Evolutionary conservation across 352 stramenopile genomes (phyloP).

Genomic region (Globisporangium cylindrosporum): DNA sequence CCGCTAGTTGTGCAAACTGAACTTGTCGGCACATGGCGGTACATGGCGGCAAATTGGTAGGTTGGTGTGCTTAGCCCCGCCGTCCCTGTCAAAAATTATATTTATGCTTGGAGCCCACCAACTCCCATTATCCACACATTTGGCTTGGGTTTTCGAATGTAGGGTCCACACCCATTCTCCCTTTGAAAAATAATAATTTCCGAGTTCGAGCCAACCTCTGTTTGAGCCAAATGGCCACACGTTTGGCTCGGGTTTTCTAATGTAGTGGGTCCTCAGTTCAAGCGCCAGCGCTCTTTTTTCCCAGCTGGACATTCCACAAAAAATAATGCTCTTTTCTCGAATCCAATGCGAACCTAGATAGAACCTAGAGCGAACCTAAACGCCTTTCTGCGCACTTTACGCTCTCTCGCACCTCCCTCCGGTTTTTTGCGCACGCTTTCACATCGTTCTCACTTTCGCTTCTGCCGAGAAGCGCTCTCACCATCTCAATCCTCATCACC

Average conservation of each 20-base stretch:
- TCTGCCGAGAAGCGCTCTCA: constrained; percentile 5
- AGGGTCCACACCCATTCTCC: too few species aligned
- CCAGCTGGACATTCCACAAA: not conserved
- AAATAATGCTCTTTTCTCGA: not conserved
- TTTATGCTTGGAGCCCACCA: not conserved
- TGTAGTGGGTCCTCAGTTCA: not conserved
- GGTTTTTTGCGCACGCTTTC: not conserved
- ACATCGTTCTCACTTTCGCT: constrained; percentile 6
- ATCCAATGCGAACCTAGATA: not conserved
- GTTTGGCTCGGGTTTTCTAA: not conserved
- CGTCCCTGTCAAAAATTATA: not conserved
- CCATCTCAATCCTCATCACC: not conserved
- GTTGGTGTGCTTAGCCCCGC: too few species aligned
- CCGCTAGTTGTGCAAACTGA: not conserved
- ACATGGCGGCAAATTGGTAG: too few species aligned
- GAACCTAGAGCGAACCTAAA: constrained; percentile 1
- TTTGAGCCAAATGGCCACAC: too few species aligned
- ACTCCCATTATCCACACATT: not conserved
- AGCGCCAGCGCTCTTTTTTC: not conserved
- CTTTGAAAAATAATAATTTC: too few species aligned
- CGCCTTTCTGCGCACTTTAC: not conserved
- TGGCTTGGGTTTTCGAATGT: not conserved
- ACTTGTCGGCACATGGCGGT: too few species aligned
- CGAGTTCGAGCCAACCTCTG: too few species aligned
- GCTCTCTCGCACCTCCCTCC: not conserved